Conservation (phyloP, 495 filamentous ascomycete species). For the Hypoxylon lienhwacheense region DNA sequence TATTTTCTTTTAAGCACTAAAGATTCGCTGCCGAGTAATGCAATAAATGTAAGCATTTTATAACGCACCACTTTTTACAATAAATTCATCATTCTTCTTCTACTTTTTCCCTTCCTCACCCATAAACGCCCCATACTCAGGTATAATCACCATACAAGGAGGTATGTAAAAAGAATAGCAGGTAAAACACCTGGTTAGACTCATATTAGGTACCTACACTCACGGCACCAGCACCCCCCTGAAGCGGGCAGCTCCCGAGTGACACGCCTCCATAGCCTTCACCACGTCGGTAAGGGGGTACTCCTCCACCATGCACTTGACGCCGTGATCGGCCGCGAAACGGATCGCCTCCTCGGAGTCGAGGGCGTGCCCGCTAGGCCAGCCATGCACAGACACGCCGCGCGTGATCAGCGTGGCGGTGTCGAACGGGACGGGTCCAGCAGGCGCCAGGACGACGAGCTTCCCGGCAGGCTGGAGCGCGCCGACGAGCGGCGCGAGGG, state of each 20-base stretch:
- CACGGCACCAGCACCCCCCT: slow-evolving; percentile 46
- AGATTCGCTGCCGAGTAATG: no score
- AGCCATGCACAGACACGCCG: slow-evolving; percentile 59
- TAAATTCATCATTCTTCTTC: no score
- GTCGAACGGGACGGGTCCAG: slow-evolving; percentile 57
- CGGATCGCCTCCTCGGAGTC: slow-evolving; percentile 68
- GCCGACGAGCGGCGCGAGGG: slow-evolving; percentile 56
- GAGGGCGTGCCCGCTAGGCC: slow-evolving; percentile 63
- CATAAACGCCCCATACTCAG: neutral
- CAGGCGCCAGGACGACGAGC: slow-evolving; percentile 59
- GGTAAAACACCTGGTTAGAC: no score
- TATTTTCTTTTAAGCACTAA: no score
- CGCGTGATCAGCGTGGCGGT: slow-evolving; percentile 51
- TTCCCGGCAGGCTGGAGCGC: slow-evolving; percentile 62
- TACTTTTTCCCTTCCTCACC: neutral
- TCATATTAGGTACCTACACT: no score
- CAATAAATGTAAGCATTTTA: no score
- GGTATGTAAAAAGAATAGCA: no score
- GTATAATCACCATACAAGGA: neutral
- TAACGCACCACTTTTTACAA: no score
- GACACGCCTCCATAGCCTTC: slow-evolving; percentile 55
- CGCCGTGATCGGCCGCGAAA: slow-evolving; percentile 59
- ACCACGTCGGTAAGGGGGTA: slow-evolving; percentile 61
- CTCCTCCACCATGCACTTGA: slow-evolving; percentile 66
- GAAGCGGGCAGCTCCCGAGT: slow-evolving; percentile 51